Evolutionary conservation across 2,329 filamentous ascomycete species (phyloP), one percentile per base, ranked within the genome.

Genomic region (Bretziella fagacearum): DNA sequence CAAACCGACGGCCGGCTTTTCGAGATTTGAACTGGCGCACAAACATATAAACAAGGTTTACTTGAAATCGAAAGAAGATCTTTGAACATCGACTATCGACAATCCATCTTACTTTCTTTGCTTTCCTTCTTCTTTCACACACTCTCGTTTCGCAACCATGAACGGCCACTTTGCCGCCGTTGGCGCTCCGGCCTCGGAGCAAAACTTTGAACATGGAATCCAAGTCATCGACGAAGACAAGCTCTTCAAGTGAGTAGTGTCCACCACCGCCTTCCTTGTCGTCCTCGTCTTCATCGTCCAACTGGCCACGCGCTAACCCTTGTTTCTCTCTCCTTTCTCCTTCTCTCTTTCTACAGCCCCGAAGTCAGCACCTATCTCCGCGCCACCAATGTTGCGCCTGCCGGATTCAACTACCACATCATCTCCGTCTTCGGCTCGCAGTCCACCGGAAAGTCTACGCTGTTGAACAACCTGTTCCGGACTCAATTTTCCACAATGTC

Each of bases 341-440:
- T 29, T 46, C 43, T n/a, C n/a, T 48, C 47, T 36, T 46, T 45
- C 27, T 52, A 40, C 58, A 94, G 85, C 64, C 65, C 75, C 49
- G 76, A 84, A 57, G 68, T 98, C 57, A 81, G 79, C 57, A 75
- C 78, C 50, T 98, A 98, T 63, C 77, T 98, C 55, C 73, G 75
- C 54, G 67, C 78, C 54, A 84, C 86, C 61, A 72, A 82, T 58
- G 78, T 94, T 56, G 82, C 85, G 55, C 78, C 84, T 52, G 79
- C 87, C 53, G 91, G 91, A 59, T 98, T 98, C 75, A 94, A 96
- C 68, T 98, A 98, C 67, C 91, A 98, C 65, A 77, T 98, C 59
- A 95, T 98, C 60, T 95, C 89, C 58, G 91, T 98, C 58, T 98
- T 98, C 63, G 91, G 91, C 36, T 96, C 89, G 49, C 91, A 98